Evolutionary conservation across 208 protist genomes (phyloP), one percentile per base, ranked within the genome.

Genomic region (Acanthamoeba healyi): DNA sequence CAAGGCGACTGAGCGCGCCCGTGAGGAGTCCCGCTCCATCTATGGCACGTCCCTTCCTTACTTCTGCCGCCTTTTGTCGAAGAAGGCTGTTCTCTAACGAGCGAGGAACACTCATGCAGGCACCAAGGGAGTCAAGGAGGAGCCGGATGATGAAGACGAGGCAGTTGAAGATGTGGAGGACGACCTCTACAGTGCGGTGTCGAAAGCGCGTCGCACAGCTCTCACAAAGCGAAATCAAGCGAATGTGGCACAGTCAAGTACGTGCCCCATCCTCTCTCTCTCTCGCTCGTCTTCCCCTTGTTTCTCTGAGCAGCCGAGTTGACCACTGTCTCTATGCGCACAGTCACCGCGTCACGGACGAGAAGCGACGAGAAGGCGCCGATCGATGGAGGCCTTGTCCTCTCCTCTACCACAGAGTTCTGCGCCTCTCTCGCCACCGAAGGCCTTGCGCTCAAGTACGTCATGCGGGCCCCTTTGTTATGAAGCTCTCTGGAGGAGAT

Each of bases 181-280:
- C 44, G 74, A 84, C 74, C 74, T 84, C 42, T 84, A 84, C 74
- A 84, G 74, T 12, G 38, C 74, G 7, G n/a, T 84, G 42, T 84
- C 74, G 22, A 84, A 58, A 42, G 74, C 74, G 42, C 74, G 74
- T 26, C 74, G 74, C n/a, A 19, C 42, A 7, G 74, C 74, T n/a
- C 24, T 84, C 42, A 38, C 74, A 5, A 49, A 84, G 74, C 74
- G 44, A n/a, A 56, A 42, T 42, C 38, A 84, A 51, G n/a, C 7
- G 6, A 84, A 19, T 42, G 74, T 58, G 26, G 44, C 44, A 3
- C n/a, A 84, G 29, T n/a, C 42, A 0, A 84, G 74, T 84, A 84
- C 74, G 42, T 17, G 2, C 0, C 67, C 34, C 29, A 26, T 12
- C 22, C 67, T 36, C 34, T 44, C 67, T 22, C 17, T 12, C 34